These are phyloP conservation scores for Boletus tomentosulus DNA, from an alignment of 768 basidiomycete genomes.

Conservation along the genomic window DNA sequence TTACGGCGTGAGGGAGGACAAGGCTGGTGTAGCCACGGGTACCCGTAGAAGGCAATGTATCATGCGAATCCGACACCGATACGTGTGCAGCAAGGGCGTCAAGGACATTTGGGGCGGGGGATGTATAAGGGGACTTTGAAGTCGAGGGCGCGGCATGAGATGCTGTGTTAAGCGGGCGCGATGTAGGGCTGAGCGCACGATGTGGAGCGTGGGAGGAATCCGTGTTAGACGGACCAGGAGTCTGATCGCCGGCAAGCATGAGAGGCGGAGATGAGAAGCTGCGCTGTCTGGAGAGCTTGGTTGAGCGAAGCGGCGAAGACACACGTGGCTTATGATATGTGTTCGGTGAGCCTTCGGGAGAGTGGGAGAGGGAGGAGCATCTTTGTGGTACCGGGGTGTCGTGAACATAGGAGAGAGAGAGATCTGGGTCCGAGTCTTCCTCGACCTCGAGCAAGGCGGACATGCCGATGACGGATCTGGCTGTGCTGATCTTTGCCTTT, in stretches of 20 bases:
- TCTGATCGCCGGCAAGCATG: constrained; percentile 5
- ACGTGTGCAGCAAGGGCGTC: constrained; percentile 32
- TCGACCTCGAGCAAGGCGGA: constrained; percentile 51
- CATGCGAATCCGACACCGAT: constrained; percentile 22
- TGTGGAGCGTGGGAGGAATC: constrained; percentile 6
- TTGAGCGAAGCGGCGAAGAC: constrained; percentile 20
- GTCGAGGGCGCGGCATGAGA: constrained; percentile 18
- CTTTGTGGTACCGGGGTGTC: constrained; percentile 14
- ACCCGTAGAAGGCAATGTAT: constrained; percentile 41
- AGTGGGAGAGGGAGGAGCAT: constrained; percentile 12
- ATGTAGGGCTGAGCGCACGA: constrained; percentile 8
- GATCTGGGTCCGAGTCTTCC: constrained; percentile 36
- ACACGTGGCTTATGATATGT: constrained; percentile 19
- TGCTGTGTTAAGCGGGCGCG: constrained; percentile 11
- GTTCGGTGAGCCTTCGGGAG: constrained; percentile 8
- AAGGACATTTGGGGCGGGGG: constrained; percentile 27
- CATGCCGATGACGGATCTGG: constrained; percentile 51
- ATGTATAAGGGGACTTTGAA: constrained; percentile 31
- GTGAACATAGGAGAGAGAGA: background rate
- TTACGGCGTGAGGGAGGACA: constrained; percentile 42
- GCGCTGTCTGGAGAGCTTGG: constrained; percentile 27
- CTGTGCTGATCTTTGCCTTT: constrained; percentile 32
- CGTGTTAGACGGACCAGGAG: background rate
- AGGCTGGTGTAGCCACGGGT: constrained; percentile 56
- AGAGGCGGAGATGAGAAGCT: constrained; percentile 29